These are phyloP conservation scores for Diutina sp. DNA, from an alignment of 1,139 yeast species.

Conservation along the genomic window DNA sequence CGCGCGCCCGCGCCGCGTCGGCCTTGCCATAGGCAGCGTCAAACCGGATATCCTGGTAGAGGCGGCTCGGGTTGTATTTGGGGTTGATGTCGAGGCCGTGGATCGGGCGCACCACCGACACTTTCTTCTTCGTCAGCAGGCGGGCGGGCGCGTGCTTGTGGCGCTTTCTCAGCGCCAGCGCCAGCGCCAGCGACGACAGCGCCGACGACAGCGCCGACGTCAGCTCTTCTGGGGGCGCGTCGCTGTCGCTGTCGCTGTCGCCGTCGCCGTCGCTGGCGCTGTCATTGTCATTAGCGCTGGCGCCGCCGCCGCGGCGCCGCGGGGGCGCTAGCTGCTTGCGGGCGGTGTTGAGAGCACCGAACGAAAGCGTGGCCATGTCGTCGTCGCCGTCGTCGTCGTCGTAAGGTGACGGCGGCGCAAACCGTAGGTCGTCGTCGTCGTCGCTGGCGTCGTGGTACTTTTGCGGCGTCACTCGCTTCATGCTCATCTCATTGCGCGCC, in stretches of 20 bases:
- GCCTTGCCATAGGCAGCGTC: conserved; percentile 85
- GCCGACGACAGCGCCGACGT: conserved; percentile 3
- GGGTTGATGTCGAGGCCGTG: conserved; percentile 46
- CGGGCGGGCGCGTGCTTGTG: conserved; percentile 77
- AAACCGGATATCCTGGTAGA: conserved; percentile 74
- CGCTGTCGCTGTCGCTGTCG: conserved; percentile 2
- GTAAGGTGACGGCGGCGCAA: neutral
- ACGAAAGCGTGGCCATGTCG: conserved; percentile 12
- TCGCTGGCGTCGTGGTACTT: neutral
- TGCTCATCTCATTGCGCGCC: neutral
- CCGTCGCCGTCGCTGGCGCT: no score
- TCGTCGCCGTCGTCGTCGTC: conserved; percentile 10
- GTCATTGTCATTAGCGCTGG: neutral
- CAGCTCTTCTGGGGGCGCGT: conserved; percentile 10
- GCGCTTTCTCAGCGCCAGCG: conserved; percentile 14
- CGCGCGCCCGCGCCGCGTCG: conserved; percentile 50
- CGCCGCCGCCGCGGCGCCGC: conserved; percentile 4
- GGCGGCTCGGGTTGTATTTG: conserved; percentile 21
- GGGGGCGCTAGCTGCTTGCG: conserved; percentile 14
- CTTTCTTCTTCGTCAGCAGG: conserved; percentile 59
- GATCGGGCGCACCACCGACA: conserved; percentile 54
- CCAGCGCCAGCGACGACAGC: no score
- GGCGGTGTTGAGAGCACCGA: conserved; percentile 18
- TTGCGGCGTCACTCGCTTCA: neutral
- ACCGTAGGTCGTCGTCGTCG: neutral